Conservation (phyloP, 441 rosid species). For the Populus trichocarpa region DNA sequence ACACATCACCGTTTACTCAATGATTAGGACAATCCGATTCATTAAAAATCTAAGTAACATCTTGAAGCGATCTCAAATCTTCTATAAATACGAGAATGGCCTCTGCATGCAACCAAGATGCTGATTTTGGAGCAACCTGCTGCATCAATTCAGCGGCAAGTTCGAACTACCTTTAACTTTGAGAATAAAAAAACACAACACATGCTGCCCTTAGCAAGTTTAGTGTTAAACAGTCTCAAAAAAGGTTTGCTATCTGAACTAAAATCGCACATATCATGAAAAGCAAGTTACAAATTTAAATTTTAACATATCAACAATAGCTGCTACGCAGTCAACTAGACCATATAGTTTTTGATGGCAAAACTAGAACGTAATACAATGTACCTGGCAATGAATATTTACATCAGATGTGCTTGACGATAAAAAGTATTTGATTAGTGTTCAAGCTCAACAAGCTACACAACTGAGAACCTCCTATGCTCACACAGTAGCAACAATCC, state of each 20-base stretch:
- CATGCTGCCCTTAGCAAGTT: neutral
- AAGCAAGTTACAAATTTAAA: neutral
- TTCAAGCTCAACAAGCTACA: neutral
- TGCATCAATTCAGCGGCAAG: neutral
- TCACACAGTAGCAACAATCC: neutral
- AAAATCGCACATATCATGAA: neutral
- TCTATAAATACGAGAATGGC: too few relatives aligned
- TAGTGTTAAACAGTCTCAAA: neutral
- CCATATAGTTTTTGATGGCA: neutral
- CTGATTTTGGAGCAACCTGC: neutral
- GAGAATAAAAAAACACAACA: neutral
- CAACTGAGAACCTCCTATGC: neutral
- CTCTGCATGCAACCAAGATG: neutral
- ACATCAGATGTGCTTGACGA: slow-evolving; percentile 10
- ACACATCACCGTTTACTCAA: neutral
- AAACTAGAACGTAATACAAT: neutral
- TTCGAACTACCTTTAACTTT: neutral
- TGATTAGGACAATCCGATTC: neutral
- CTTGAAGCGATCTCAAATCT: neutral
- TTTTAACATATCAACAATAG: neutral
- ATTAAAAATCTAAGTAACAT: neutral
- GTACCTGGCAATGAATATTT: slow-evolving; percentile 5
- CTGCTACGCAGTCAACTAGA: neutral
- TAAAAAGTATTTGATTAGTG: neutral
- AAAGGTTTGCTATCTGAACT: neutral